Evolutionary conservation across 345 rosid genomes (phyloP), one percentile per base, ranked within the genome.

Genomic region (Syzygium grande): DNA sequence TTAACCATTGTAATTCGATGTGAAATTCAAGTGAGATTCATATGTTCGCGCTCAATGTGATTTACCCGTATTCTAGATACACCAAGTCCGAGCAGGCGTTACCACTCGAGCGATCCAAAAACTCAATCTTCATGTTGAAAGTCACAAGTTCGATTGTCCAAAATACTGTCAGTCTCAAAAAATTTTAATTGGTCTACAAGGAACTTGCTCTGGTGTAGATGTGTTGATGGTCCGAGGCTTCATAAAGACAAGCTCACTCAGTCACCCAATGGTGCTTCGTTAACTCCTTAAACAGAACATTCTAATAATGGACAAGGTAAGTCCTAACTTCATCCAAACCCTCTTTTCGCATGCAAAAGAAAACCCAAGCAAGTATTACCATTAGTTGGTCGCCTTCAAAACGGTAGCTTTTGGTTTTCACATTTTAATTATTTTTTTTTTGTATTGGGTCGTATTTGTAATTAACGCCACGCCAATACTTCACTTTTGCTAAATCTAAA

Each of bases 11-110:
- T 17, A 68, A 68, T 34, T 41, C 43, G 6, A 43, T 43, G 30
- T n/a, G 73, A 61, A n/a, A n/a, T n/a, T 61, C 38, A 30, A 8
- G 25, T 19, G 11, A 34, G 46, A 38, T 19, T 2, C 3, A 19
- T 34, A 7, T 5, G 7, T 43, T 43, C 46, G 7, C 46, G 7
- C 46, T 43, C 46, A 6, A 43, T 43, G 46, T 43, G 46, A 43
- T 43, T 43, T 43, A 43, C 46, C 13, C 25, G 1, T 34, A 68
- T 34, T 4, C 12, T 2, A 34, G 46, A 34, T 68, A 46, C 46
- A 68, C 1, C 0, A 1, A 30, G 13, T 34, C 11, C 5, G 38
- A 11, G 80, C 25, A 10, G 1, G 46, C 7, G 1, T 34, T 9
- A 4, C 12, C 80, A 11, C 12, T 34, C 46, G 38, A 17, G 61